A percentile compares a stretch with the other conserved stretches of the same genome.
Evolutionary conservation across 345 rosid species (phyloP).

Genomic region (Psidium guajava): DNA sequence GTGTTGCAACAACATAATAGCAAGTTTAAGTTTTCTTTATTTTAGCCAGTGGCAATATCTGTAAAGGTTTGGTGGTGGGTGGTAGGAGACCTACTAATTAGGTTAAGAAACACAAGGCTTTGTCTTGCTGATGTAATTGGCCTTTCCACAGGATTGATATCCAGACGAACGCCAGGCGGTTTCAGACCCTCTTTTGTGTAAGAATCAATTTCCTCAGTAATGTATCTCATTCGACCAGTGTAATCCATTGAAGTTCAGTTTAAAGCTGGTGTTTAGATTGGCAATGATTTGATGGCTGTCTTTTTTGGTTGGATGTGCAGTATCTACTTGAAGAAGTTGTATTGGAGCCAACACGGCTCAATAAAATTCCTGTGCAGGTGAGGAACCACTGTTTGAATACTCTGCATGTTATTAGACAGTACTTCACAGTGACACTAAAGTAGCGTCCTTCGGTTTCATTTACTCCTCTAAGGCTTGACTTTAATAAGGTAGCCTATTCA

Average conservation of each 20-base stretch:
- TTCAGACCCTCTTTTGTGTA: conserved; percentile 73
- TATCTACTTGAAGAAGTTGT: conserved; percentile 93
- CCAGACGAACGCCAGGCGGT: conserved; percentile 76
- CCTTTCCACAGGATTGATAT: conserved; percentile 72
- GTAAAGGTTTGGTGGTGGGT: background rate
- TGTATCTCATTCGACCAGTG: background rate
- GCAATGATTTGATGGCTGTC: background rate
- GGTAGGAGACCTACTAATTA: background rate
- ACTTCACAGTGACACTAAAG: background rate
- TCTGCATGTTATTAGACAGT: background rate
- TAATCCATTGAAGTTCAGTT: background rate
- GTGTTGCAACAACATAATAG: background rate
- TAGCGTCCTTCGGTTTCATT: background rate
- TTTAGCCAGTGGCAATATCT: background rate
- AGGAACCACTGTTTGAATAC: background rate
- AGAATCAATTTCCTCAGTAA: conserved; percentile 3
- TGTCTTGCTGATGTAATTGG: background rate
- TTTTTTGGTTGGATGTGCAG: conserved; percentile 18
- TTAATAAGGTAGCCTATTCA: background rate
- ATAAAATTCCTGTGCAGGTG: conserved; percentile 83
- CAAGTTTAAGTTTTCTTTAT: background rate
- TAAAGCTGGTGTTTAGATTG: background rate
- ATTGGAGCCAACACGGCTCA: conserved; percentile 44
- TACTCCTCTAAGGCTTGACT: background rate
- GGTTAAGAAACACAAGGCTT: background rate